Evolutionary conservation across 2,329 filamentous ascomycete species (phyloP).

Genomic region (Trichoderma sp.): DNA sequence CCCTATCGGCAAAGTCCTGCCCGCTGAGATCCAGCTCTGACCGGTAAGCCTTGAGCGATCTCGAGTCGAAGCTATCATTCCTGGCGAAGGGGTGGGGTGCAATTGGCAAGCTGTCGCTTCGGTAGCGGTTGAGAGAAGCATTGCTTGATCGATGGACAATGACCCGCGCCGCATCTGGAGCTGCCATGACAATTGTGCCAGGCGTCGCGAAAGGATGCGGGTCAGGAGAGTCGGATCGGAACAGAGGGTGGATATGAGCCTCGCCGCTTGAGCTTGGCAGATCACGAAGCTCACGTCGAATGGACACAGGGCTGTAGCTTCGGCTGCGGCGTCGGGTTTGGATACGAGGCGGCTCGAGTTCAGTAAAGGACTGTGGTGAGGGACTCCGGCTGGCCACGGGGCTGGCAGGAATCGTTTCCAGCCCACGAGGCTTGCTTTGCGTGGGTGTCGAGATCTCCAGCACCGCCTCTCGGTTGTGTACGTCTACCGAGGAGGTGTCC

Average conservation of each 20-base stretch:
- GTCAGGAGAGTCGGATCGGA: constrained; percentile 69
- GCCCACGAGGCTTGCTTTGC: constrained; percentile 49
- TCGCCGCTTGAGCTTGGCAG: constrained; percentile 48
- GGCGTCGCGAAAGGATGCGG: constrained; percentile 67
- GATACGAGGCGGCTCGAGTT: constrained; percentile 53
- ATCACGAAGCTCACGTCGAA: constrained; percentile 33
- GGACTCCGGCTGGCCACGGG: constrained; percentile 64
- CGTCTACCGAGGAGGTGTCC: constrained; percentile 70
- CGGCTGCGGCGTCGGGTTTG: constrained; percentile 45
- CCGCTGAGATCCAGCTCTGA: constrained; percentile 27
- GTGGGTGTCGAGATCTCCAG: constrained; percentile 50
- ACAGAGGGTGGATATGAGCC: constrained; percentile 75
- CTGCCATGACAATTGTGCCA: constrained; percentile 70
- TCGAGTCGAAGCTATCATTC: constrained; percentile 50
- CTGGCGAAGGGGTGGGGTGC: constrained; percentile 51
- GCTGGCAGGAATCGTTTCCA: constrained; percentile 72
- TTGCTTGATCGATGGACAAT: constrained; percentile 57
- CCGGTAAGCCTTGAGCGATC: constrained; percentile 23
- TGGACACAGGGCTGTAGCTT: constrained; percentile 51
- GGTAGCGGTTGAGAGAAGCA: constrained; percentile 53
- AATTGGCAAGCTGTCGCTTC: constrained; percentile 56
- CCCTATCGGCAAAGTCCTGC: constrained; percentile 38
- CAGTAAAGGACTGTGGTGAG: constrained; percentile 60
- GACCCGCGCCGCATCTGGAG: constrained; percentile 66
- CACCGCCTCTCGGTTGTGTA: constrained; percentile 60